A percentile compares a stretch with the other conserved stretches of the same genome.
Conservation (phyloP, 495 filamentous ascomycete genomes). For the Endocarpon pusillum region DNA sequence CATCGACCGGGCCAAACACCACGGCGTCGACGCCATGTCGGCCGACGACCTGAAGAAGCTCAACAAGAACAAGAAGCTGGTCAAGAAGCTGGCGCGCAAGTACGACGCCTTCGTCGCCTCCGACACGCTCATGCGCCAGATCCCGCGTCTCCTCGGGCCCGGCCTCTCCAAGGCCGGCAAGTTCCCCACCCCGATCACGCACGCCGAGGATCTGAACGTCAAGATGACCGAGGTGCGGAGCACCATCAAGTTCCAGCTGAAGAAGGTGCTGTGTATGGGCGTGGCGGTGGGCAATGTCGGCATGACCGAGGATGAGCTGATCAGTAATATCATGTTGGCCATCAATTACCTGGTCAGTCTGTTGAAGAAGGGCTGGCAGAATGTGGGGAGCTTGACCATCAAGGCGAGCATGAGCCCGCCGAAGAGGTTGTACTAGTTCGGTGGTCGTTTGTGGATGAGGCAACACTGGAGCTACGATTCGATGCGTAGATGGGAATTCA, state of each 20-base stretch:
- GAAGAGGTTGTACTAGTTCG: slow-evolving; percentile 82
- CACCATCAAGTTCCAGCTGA: slow-evolving; percentile 99
- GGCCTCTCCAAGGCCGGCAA: slow-evolving; percentile 95
- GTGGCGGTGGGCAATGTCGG: slow-evolving; percentile 96
- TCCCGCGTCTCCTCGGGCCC: slow-evolving; percentile 94
- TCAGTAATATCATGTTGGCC: slow-evolving; percentile 91
- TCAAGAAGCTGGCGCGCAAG: slow-evolving; percentile 99
- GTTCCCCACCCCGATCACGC: slow-evolving; percentile 95
- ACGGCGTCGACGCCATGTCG: slow-evolving; percentile 92
- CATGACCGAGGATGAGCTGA: slow-evolving; percentile 90
- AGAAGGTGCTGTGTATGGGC: slow-evolving; percentile 99
- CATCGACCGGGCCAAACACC: slow-evolving; percentile 98
- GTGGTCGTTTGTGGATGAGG: too few species aligned
- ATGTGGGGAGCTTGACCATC: slow-evolving; percentile 96
- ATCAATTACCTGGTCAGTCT: slow-evolving; percentile 99
- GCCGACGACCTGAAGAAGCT: slow-evolving; percentile 98
- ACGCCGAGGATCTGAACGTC: slow-evolving; percentile 75
- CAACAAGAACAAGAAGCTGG: slow-evolving; percentile 99
- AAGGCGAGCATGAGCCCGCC: slow-evolving; percentile 99
- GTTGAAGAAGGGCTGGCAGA: slow-evolving; percentile 99
- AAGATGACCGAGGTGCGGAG: slow-evolving; percentile 99
- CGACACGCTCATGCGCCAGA: slow-evolving; percentile 95
- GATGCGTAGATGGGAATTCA: too few species aligned
- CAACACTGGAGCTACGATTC: too few species aligned
- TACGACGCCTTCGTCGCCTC: slow-evolving; percentile 98